These are phyloP conservation scores for Quercus berberidifolia DNA, from an alignment of 306 rosid species.

Conservation along the genomic window DNA sequence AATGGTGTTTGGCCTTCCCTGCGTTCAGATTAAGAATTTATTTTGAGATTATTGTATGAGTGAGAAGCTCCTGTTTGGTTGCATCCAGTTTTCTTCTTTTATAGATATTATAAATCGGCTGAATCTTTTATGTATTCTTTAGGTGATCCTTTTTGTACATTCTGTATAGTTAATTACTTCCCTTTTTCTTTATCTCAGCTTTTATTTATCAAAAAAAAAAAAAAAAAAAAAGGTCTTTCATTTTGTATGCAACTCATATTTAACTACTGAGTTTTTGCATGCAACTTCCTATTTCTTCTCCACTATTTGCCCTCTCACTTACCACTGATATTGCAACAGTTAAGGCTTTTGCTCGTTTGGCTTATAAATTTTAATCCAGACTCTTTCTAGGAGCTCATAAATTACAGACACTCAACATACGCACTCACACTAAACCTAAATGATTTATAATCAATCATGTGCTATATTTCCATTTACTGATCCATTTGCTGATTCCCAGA, in stretches of 20 bases:
- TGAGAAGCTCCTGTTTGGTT: no score
- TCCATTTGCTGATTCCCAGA: conserved; percentile 34
- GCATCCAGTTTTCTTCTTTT: no score
- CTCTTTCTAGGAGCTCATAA: conserved; percentile 1
- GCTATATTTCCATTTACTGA: conserved; percentile 6
- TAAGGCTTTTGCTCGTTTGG: background rate
- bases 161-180: no score
- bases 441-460: conserved; percentile 1
- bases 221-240: no score
- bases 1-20: no score
- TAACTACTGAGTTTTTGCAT: background rate
- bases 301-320: background rate
- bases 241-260: background rate
- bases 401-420: background rate
- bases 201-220: no score
- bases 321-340: background rate
- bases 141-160: no score
- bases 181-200: no score
- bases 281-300: background rate
- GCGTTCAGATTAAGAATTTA: no score
- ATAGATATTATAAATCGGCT: no score
- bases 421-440: background rate
- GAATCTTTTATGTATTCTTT: no score
- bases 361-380: background rate
- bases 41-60: no score